Conservation (phyloP, 1,139 yeast genomes). For the Yamadazyma triangularis region DNA sequence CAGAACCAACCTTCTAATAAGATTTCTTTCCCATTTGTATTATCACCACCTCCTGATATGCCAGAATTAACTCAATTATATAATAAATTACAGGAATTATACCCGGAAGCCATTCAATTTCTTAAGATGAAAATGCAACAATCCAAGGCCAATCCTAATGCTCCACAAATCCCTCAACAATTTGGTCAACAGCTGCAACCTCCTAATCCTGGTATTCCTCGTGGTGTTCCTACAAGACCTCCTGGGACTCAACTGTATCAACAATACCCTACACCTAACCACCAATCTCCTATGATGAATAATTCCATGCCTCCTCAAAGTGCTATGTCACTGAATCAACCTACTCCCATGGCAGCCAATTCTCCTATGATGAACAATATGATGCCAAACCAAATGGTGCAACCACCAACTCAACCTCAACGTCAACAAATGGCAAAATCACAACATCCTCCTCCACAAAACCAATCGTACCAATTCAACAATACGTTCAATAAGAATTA, state of each 20-base stretch:
- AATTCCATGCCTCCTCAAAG: neutral
- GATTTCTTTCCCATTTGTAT: constrained; percentile 46
- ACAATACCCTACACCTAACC: neutral
- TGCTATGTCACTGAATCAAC: neutral
- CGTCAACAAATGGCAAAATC: constrained; percentile 1
- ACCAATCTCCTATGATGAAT: neutral
- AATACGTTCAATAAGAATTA: too few species aligned
- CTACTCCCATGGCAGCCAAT: constrained; percentile 2
- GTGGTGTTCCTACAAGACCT: too few species aligned
- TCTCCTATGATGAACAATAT: constrained; percentile 12
- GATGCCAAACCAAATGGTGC: constrained; percentile 6
- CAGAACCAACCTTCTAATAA: constrained; percentile 26
- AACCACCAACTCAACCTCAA: neutral
- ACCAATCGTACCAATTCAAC: too few species aligned
- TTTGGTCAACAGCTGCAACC: constrained; percentile 1
- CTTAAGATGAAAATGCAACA: constrained; percentile 44
- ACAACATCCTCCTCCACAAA: neutral
- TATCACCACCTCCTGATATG: constrained; percentile 53
- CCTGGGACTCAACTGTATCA: too few species aligned
- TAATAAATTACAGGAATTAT: constrained; percentile 44
- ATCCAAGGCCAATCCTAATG: constrained; percentile 20
- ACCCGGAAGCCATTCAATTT: constrained; percentile 52
- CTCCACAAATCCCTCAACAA: constrained; percentile 1
- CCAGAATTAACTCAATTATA: constrained; percentile 49
- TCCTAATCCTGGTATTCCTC: too few species aligned